These are phyloP conservation scores for Sugiyamaella xylanicola DNA, from an alignment of 1,139 yeast species.

Conservation along the genomic window DNA sequence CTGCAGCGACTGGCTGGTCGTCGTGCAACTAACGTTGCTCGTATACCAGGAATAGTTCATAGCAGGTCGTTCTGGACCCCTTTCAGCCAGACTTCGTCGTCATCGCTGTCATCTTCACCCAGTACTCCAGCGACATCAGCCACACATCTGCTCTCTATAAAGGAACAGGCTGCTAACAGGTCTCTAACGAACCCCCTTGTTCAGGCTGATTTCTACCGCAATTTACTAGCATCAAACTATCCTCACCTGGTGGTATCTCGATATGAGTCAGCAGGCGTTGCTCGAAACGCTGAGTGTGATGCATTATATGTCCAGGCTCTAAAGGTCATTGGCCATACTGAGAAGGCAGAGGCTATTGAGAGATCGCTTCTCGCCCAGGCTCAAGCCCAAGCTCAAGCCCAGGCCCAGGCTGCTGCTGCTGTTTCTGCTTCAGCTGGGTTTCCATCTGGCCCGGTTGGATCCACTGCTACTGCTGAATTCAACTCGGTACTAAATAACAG, in stretches of 20 bases:
- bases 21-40: neutral
- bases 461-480: constrained; percentile 9
- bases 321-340: constrained; percentile 71
- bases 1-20: neutral
- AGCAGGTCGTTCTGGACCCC: constrained; percentile 15
- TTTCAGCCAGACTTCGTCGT: constrained; percentile 7
- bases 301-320: constrained; percentile 78
- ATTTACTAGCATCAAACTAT: constrained; percentile 72
- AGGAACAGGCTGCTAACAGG: constrained; percentile 81
- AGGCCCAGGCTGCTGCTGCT: constrained; percentile 34
- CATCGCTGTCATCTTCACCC: neutral
- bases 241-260: constrained; percentile 93
- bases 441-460: constrained; percentile 30
- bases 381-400: constrained; percentile 18
- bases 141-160: constrained; percentile 24
- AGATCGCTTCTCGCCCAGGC: constrained; percentile 32
- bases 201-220: constrained; percentile 81
- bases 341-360: constrained; percentile 64
- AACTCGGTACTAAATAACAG: constrained; percentile 16
- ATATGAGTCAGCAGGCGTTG: constrained; percentile 89
- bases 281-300: constrained; percentile 76
- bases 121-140: constrained; percentile 12
- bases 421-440: constrained; percentile 27
- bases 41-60: neutral
- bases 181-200: constrained; percentile 64